These are phyloP conservation scores for Crithidia thermophila DNA, from an alignment of 208 protist species.

Conservation along the genomic window DNA sequence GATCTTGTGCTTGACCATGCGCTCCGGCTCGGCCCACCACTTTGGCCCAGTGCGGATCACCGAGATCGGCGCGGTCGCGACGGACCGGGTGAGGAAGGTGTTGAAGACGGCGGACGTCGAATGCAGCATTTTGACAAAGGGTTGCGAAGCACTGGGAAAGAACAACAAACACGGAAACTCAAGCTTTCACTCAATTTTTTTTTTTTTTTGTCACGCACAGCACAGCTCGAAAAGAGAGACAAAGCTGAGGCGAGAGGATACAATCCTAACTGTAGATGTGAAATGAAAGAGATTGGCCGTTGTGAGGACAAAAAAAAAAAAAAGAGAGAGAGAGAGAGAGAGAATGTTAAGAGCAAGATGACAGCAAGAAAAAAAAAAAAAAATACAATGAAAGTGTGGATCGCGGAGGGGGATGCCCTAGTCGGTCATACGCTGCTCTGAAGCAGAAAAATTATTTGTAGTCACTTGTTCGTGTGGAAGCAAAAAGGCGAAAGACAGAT, in stretches of 20 bases:
- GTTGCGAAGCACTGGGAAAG: background rate
- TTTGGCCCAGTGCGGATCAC: constrained; percentile 83
- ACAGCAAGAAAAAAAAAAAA: background rate
- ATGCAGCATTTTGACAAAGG: constrained; percentile 44
- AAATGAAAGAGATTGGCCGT: too few species aligned
- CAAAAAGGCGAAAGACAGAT: too few species aligned
- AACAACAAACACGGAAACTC: too few species aligned
- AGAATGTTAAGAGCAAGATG: background rate
- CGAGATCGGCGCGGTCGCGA: constrained; percentile 76
- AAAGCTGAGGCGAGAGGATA: too few species aligned
- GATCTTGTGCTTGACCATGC: constrained; percentile 87
- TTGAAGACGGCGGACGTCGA: constrained; percentile 40
- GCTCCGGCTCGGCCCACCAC: constrained; percentile 89
- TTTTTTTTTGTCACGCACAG: too few species aligned
- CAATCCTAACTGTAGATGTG: too few species aligned
- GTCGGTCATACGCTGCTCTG: too few species aligned
- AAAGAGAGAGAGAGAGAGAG: constrained; percentile 2
- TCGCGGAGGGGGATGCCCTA: too few species aligned
- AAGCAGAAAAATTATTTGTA: background rate
- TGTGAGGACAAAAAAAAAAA: background rate
- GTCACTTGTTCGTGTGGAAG: background rate
- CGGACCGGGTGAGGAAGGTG: constrained; percentile 82
- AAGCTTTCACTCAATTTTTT: too few species aligned
- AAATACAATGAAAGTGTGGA: too few species aligned
- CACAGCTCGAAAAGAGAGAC: too few species aligned